Percentiles rank a stretch among this genome's conserved stretches.
These are phyloP conservation scores for Candida ulmi DNA, from an alignment of 805 yeast species.

Conservation along the genomic window DNA sequence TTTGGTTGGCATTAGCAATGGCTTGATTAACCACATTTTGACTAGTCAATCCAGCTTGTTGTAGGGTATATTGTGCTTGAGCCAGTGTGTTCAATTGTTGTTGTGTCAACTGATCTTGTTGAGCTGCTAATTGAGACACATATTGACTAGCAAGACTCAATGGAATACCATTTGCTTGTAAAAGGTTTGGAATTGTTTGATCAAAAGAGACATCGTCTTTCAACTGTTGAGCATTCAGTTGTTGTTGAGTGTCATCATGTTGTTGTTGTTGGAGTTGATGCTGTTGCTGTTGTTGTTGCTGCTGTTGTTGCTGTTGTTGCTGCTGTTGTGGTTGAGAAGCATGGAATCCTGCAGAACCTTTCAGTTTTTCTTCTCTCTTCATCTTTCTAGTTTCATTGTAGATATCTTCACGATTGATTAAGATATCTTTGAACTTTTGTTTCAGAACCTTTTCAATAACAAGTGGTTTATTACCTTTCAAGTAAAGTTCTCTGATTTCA, in stretches of 20 bases:
- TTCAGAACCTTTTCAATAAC: constrained; percentile 22
- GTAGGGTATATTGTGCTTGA: background rate
- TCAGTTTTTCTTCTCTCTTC: constrained; percentile 25
- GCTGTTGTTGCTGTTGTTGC: constrained; percentile 9
- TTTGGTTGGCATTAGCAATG: constrained; percentile 21
- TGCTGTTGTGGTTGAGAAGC: constrained; percentile 6
- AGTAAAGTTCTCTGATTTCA: constrained; percentile 24
- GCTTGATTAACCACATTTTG: constrained; percentile 20
- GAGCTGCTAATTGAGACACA: constrained; percentile 1
- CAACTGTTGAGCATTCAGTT: constrained; percentile 2
- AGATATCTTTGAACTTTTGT: constrained; percentile 19
- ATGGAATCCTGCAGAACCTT: constrained; percentile 4
- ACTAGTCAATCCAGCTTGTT: constrained; percentile 8
- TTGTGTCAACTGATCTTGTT: constrained; percentile 3
- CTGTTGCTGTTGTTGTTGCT: constrained; percentile 5
- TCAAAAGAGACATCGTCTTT: constrained; percentile 18
- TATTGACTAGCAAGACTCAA: constrained; percentile 1
- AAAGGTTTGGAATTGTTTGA: constrained; percentile 22
- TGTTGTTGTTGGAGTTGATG: constrained; percentile 7
- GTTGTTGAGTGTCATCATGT: constrained; percentile 4
- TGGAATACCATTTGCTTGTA: constrained; percentile 12
- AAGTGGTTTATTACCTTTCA: constrained; percentile 24
- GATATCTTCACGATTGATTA: constrained; percentile 26
- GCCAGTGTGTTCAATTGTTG: constrained; percentile 1
- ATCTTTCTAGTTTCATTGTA: constrained; percentile 27